A percentile compares a stretch with the other conserved stretches of the same genome.
These are phyloP conservation scores for Fraxinus platypoda DNA, from an alignment of 305 asterid genomes.

Conservation along the genomic window DNA sequence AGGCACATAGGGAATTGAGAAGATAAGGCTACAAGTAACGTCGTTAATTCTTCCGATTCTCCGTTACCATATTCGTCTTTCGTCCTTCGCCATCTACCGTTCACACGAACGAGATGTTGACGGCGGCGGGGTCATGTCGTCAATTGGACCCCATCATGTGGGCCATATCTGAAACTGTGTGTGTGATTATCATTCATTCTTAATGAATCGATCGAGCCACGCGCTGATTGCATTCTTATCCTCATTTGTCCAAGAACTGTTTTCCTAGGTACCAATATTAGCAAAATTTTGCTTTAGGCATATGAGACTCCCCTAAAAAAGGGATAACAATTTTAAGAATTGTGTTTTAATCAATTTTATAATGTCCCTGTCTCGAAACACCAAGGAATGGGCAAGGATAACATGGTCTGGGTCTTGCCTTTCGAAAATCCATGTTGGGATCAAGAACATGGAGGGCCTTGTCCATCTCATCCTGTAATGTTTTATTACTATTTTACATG, in stretches of 20 bases:
- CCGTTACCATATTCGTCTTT: neutral
- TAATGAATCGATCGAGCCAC: neutral
- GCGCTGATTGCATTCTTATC: constrained; percentile 1
- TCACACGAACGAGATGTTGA: constrained; percentile 29
- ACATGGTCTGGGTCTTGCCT: neutral
- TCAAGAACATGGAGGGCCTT: neutral
- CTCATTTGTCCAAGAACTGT: too few species aligned
- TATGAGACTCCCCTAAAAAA: neutral
- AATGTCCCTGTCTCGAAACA: neutral
- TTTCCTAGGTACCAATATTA: too few species aligned
- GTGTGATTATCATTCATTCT: constrained; percentile 10
- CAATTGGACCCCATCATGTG: constrained; percentile 32
- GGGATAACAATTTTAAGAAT: too few species aligned
- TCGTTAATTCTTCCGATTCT: constrained; percentile 22
- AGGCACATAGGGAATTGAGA: constrained; percentile 29
- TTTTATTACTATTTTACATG: neutral
- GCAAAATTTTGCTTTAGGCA: neutral
- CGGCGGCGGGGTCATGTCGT: constrained; percentile 29
- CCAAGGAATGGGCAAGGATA: too few species aligned
- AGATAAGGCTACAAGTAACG: constrained; percentile 35
- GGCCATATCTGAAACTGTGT: constrained; percentile 31
- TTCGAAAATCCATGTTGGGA: neutral
- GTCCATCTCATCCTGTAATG: neutral
- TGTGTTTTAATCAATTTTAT: too few species aligned
- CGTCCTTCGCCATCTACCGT: neutral